A percentile compares a stretch with the other conserved stretches of the same genome.
Evolutionary conservation across 2,329 filamentous ascomycete species (phyloP).

Genomic region (Mycosphaerella sp.): DNA sequence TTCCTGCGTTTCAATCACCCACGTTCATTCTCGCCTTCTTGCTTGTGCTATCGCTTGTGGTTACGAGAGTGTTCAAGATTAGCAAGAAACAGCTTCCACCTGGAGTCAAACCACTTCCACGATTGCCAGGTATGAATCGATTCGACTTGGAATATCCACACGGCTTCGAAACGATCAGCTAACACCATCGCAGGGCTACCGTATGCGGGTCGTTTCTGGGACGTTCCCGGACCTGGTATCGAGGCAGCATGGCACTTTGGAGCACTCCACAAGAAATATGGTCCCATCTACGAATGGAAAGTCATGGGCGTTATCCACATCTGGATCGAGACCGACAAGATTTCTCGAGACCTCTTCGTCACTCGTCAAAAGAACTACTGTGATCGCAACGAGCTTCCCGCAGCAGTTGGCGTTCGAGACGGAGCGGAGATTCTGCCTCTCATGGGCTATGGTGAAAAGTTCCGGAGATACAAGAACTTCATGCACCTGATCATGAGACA

Average conservation of each 20-base stretch:
- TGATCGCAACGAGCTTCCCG: conserved; percentile 33
- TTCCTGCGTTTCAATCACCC: conserved; percentile 8
- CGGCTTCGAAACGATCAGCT: not conserved
- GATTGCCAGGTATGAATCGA: conserved; percentile 21
- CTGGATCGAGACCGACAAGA: conserved; percentile 35
- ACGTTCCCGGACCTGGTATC: conserved; percentile 30
- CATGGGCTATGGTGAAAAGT: conserved; percentile 31
- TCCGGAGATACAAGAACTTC: conserved; percentile 32
- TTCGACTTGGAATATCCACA: not conserved
- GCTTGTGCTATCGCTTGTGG: conserved; percentile 10
- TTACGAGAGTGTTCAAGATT: conserved; percentile 12
- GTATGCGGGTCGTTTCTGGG: conserved; percentile 32
- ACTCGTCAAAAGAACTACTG: conserved; percentile 31
- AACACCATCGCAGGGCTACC: conserved; percentile 24
- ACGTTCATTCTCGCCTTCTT: conserved; percentile 14
- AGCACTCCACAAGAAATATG: conserved; percentile 31
- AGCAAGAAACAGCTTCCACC: conserved; percentile 22
- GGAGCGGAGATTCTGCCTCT: conserved; percentile 32
- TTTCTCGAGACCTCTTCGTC: conserved; percentile 33
- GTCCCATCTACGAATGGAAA: conserved; percentile 34
- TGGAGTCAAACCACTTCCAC: conserved; percentile 25
- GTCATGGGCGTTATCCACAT: conserved; percentile 31
- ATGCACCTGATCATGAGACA: conserved; percentile 33
- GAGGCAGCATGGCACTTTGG: conserved; percentile 34
- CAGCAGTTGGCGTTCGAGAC: conserved; percentile 29